A percentile compares a stretch with the other conserved stretches of the same genome.
These are phyloP conservation scores for Candida takata DNA, from an alignment of 805 yeast genomes.

Conservation along the genomic window DNA sequence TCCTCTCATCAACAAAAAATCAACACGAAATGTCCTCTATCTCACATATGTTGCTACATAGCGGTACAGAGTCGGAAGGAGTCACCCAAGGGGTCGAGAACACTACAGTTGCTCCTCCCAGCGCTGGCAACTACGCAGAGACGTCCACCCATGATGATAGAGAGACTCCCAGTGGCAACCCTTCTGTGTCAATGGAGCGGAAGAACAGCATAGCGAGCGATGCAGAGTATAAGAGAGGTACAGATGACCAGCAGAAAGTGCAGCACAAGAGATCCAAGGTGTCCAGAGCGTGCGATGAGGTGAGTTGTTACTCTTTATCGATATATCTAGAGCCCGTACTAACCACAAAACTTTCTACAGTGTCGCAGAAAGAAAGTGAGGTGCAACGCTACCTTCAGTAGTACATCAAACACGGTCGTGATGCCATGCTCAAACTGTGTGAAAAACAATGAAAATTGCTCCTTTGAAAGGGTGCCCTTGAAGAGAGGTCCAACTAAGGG, in stretches of 20 bases:
- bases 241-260: constrained; percentile 6
- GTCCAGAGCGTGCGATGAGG: constrained; percentile 72
- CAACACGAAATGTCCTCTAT: constrained; percentile 7
- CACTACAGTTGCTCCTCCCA: no score
- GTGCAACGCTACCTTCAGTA: constrained; percentile 55
- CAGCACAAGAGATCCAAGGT: constrained; percentile 61
- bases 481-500: constrained; percentile 81
- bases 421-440: constrained; percentile 56
- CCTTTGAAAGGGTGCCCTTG: constrained; percentile 64
- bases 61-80: not conserved
- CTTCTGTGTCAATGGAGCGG: not conserved
- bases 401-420: constrained; percentile 38
- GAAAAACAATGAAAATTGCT: constrained; percentile 53
- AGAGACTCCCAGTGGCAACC: no score
- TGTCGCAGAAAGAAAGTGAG: constrained; percentile 68
- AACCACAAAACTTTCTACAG: constrained; percentile 1
- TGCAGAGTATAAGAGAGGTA: constrained; percentile 1
- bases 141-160: no score
- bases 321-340: not conserved
- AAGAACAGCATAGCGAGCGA: not conserved
- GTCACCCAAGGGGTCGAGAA: no score
- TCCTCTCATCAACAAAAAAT: no score
- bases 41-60: constrained; percentile 3
- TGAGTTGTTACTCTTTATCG: not conserved
- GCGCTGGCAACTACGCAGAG: no score